Evolutionary conservation across 306 rosid genomes (phyloP).

Genomic region (Medicago lupulina): DNA sequence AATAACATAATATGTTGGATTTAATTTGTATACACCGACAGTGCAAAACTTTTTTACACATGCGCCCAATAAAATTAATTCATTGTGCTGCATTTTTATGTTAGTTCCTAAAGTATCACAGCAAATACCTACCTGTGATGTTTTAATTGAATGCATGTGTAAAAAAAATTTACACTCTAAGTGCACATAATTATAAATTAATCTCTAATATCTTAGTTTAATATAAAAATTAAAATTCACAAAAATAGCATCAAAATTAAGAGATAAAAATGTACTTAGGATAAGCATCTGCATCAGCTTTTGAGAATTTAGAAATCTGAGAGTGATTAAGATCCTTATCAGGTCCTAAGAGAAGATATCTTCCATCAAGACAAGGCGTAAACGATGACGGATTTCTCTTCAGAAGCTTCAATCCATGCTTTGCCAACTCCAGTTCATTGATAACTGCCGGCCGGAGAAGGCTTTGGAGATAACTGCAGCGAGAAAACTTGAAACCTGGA

Average conservation of each 20-base stretch:
- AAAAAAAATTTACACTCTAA: no score
- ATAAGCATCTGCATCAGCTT: constrained; percentile 77
- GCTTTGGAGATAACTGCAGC: constrained; percentile 93
- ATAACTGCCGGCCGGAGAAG: constrained; percentile 86
- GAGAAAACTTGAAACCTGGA: constrained; percentile 91
- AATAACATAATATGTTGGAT: no score
- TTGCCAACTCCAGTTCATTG: constrained; percentile 72
- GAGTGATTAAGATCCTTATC: constrained; percentile 69
- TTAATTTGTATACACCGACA: no score
- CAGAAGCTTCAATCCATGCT: constrained; percentile 86
- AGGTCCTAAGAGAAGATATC: constrained; percentile 83
- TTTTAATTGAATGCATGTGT: no score
- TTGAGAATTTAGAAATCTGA: constrained; percentile 86
- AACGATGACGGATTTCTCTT: constrained; percentile 87
- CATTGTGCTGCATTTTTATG: no score
- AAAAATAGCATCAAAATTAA: not conserved
- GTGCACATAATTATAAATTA: no score
- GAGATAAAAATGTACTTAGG: constrained; percentile 54
- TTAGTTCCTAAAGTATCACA: no score
- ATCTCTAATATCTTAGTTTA: not conserved
- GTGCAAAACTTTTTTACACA: no score
- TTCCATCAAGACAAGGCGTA: constrained; percentile 92
- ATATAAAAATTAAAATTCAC: not conserved
- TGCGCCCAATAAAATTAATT: no score
- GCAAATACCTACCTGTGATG: no score